These are phyloP conservation scores for Colletotrichum euphorbiae DNA, from an alignment of 2,329 filamentous ascomycete genomes.

Conservation along the genomic window DNA sequence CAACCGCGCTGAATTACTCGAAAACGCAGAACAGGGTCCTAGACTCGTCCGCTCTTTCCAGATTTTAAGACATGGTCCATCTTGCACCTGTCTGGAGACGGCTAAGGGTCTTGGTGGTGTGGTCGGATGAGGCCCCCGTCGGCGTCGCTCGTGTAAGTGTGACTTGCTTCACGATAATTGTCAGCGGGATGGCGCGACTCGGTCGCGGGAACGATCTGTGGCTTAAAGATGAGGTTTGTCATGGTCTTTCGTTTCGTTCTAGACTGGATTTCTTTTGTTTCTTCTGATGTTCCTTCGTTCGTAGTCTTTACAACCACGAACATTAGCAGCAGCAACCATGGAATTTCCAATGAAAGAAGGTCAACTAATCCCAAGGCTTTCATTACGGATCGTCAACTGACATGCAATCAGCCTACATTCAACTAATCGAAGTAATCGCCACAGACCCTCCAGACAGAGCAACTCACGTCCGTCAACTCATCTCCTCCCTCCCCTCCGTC, in stretches of 20 bases:
- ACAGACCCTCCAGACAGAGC: slow-evolving; percentile 12
- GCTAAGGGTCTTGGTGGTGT: slow-evolving; percentile 2
- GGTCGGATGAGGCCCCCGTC: slow-evolving; percentile 12
- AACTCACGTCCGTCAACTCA: slow-evolving; percentile 33
- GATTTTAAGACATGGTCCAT: slow-evolving; percentile 6
- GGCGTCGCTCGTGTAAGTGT: slow-evolving; percentile 34
- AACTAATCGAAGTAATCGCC: slow-evolving; percentile 39
- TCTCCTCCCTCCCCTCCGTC: slow-evolving; percentile 39
- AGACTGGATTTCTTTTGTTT: not conserved
- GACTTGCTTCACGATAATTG: slow-evolving; percentile 25
- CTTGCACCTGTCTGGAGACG: slow-evolving; percentile 1
- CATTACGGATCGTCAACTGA: not conserved
- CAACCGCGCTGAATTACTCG: not conserved
- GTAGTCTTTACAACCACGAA: not conserved
- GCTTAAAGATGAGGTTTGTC: slow-evolving; percentile 5
- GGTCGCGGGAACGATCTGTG: not conserved
- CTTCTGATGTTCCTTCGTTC: not conserved
- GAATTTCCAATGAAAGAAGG: slow-evolving; percentile 41
- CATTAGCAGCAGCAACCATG: slow-evolving; percentile 12
- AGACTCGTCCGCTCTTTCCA: not conserved
- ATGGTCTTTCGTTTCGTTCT: not conserved
- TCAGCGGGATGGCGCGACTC: slow-evolving; percentile 1
- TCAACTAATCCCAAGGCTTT: not conserved
- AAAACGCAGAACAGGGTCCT: fast-evolving
- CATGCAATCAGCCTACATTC: slow-evolving; percentile 27